Percentiles rank a stretch among this genome's conserved stretches.
These are phyloP conservation scores for Actinomucor elegans DNA, from an alignment of 371 early-diverging fungal genomes.

Conservation along the genomic window DNA sequence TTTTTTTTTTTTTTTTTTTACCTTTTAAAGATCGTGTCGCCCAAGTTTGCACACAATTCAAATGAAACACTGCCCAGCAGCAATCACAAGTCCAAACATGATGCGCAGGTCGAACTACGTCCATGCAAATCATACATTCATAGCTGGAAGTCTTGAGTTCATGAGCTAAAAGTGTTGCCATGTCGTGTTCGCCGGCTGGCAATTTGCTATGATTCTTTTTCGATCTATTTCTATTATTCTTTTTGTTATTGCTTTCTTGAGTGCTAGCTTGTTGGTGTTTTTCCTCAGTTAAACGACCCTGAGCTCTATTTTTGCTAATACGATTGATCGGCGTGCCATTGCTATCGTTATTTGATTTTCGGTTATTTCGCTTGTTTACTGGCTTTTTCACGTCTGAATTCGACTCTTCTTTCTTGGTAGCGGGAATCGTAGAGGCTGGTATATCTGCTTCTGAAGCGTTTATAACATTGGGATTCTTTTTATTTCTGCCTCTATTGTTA, in stretches of 20 bases:
- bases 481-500: slow-evolving; percentile 5
- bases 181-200: slow-evolving; percentile 45
- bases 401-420: too few relatives aligned
- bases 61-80: slow-evolving; percentile 92
- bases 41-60: slow-evolving; percentile 78
- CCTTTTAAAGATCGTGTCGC: slow-evolving; percentile 63
- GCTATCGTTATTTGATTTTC: background rate
- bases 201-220: slow-evolving; percentile 11
- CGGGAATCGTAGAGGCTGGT: background rate
- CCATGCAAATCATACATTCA: slow-evolving; percentile 97
- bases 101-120: slow-evolving; percentile 67
- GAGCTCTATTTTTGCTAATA: slow-evolving; percentile 35
- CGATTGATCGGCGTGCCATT: background rate
- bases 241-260: slow-evolving; percentile 1
- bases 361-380: background rate
- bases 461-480: slow-evolving; percentile 12
- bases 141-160: slow-evolving; percentile 68
- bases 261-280: background rate
- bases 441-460: slow-evolving; percentile 14
- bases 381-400: background rate
- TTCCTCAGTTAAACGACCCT: slow-evolving; percentile 34
- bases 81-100: slow-evolving; percentile 81
- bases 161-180: slow-evolving; percentile 60
- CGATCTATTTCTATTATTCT: background rate
- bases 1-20: slow-evolving; percentile 20